Evolutionary conservation across 2,329 filamentous ascomycete genomes (phyloP).

Genomic region (Cladophialophora yegresii): DNA sequence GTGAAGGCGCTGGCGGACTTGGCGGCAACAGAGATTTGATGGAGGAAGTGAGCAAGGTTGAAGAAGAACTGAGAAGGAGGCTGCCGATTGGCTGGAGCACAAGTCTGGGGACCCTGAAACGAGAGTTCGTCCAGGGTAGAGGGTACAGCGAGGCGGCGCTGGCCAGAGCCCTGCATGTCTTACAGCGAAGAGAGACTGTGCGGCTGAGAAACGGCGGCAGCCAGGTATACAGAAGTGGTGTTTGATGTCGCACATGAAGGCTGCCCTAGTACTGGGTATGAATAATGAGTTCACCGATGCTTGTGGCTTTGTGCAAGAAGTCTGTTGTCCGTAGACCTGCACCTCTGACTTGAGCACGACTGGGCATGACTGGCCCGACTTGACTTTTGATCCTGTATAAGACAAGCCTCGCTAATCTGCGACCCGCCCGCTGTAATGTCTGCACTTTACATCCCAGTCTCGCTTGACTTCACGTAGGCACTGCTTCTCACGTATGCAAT

Average conservation of each 20-base stretch:
- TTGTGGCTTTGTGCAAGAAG: neutral
- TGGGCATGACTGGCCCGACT: neutral
- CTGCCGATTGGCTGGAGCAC: conserved; percentile 96
- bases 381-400: neutral
- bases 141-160: conserved; percentile 86
- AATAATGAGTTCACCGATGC: conserved; percentile 11
- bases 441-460: neutral
- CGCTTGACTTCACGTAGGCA: neutral
- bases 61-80: conserved; percentile 82
- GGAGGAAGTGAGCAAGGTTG: conserved; percentile 82
- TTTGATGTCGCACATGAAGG: conserved; percentile 37
- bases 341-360: neutral
- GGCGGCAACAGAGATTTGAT: conserved; percentile 80
- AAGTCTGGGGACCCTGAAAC: conserved; percentile 77
- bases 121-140: conserved; percentile 89
- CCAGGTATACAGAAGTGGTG: conserved; percentile 52
- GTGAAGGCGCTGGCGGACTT: conserved; percentile 62
- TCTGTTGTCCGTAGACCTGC: neutral
- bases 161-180: conserved; percentile 77
- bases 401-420: neutral
- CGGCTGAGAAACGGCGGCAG: conserved; percentile 53
- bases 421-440: neutral
- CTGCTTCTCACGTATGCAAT: neutral
- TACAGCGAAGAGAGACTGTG: conserved; percentile 80
- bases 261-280: conserved; percentile 4